phyloP scores from a whole-genome alignment of 495 filamentous ascomycete genomes.

The Penicillium dipodomyicola region DNA sequence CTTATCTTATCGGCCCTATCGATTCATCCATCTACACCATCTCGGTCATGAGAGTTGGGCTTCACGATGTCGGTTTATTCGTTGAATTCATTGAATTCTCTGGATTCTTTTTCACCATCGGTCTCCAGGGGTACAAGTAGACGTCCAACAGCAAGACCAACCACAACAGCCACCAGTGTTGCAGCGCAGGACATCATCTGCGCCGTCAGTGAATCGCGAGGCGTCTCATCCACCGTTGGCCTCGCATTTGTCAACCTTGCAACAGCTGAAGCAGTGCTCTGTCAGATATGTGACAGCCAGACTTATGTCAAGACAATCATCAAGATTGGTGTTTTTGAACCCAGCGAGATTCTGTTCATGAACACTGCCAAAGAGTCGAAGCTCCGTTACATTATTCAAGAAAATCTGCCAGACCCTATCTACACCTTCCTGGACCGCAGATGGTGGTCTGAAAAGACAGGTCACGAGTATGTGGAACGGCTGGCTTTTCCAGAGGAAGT shows the following conservation, averaged over 20 bases:
- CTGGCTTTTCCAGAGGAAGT: constrained; percentile 75
- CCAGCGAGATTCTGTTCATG: constrained; percentile 71
- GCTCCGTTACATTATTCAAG: constrained; percentile 70
- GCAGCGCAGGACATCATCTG: constrained; percentile 79
- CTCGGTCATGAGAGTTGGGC: neutral
- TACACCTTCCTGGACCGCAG: constrained; percentile 72
- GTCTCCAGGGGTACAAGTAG: constrained; percentile 37
- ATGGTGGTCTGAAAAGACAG: constrained; percentile 83
- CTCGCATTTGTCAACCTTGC: constrained; percentile 85
- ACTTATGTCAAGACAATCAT: constrained; percentile 81
- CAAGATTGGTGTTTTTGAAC: constrained; percentile 76
- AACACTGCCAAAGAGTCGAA: constrained; percentile 72
- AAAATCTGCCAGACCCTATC: constrained; percentile 53
- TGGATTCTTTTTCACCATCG: constrained; percentile 26
- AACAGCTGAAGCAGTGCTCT: constrained; percentile 77
- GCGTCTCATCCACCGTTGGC: constrained; percentile 82
- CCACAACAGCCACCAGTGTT: constrained; percentile 64
- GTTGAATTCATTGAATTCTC: neutral
- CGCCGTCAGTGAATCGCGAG: constrained; percentile 85
- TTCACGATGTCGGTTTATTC: constrained; percentile 8
- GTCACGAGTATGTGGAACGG: constrained; percentile 74
- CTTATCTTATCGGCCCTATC: constrained; percentile 16
- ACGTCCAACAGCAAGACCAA: constrained; percentile 49
- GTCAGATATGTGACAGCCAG: constrained; percentile 87
- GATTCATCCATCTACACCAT: constrained; percentile 4